phyloP scores from a whole-genome alignment of 1,139 yeast species.

The Groenewaldozyma auringiensis region DNA sequence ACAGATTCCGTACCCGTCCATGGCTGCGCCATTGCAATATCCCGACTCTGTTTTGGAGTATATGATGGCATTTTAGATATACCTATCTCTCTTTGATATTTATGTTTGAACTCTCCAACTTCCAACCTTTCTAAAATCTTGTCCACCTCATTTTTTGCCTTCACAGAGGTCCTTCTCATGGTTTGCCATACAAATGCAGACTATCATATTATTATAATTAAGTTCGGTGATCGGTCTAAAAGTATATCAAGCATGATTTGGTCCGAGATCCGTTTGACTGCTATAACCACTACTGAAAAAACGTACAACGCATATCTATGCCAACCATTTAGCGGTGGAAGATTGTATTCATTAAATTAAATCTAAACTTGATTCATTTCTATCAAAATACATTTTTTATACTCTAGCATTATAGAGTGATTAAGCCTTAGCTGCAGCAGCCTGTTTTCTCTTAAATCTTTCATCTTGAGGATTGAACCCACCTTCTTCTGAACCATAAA shows the following conservation, averaged over 20 bases:
- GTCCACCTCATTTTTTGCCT: background rate
- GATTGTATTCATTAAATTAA: no score
- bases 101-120: conserved; percentile 27
- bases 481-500: conserved; percentile 76
- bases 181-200: background rate
- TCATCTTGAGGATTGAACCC: conserved; percentile 84
- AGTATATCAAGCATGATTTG: no score
- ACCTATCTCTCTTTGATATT: conserved; percentile 36
- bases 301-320: no score
- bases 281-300: no score
- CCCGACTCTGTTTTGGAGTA: conserved; percentile 46
- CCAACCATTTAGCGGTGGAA: no score
- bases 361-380: no score
- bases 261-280: no score
- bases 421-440: no score
- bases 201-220: no score
- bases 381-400: no score
- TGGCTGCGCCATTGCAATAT: conserved; percentile 48
- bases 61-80: conserved; percentile 35
- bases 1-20: conserved; percentile 63
- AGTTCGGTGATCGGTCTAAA: no score
- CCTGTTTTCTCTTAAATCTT: conserved; percentile 18
- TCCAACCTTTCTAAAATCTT: background rate
- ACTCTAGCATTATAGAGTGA: no score
- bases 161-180: background rate